Evolutionary conservation across 306 rosid genomes (phyloP).

Genomic region (Canavalia gladiata): DNA sequence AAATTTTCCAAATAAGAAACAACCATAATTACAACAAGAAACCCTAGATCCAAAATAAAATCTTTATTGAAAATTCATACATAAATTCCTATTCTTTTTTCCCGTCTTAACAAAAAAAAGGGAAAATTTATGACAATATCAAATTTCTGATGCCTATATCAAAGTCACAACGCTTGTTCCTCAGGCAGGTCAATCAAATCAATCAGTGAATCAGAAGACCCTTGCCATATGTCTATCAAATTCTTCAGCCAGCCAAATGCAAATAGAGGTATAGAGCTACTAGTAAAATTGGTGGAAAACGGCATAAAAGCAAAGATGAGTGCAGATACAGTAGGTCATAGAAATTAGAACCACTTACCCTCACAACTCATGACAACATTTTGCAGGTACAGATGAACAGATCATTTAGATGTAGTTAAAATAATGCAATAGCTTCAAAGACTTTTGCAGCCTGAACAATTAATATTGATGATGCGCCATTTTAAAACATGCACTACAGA

Average conservation of each 20-base stretch:
- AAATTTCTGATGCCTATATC: not conserved
- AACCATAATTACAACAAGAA: not conserved
- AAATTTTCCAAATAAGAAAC: slow-evolving; percentile 22
- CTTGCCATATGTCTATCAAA: not conserved
- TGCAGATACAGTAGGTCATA: slow-evolving; percentile 33
- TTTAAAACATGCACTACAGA: not conserved
- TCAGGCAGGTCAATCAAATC: slow-evolving; percentile 32
- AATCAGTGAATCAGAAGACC: slow-evolving; percentile 16
- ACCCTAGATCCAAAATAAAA: slow-evolving; percentile 22
- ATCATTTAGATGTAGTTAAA: slow-evolving; percentile 27
- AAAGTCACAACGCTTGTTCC: not conserved
- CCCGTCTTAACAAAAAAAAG: slow-evolving; percentile 29
- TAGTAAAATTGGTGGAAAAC: slow-evolving; percentile 12
- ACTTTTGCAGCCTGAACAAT: slow-evolving; percentile 23
- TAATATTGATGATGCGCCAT: slow-evolving; percentile 21
- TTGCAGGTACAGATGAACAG: slow-evolving; percentile 29
- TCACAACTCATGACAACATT: not conserved
- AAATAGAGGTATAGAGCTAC: not conserved
- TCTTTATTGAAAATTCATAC: slow-evolving; percentile 2
- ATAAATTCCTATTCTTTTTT: slow-evolving; percentile 6
- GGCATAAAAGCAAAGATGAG: slow-evolving; percentile 1
- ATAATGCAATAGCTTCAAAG: slow-evolving; percentile 21
- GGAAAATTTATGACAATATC: not conserved
- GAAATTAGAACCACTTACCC: slow-evolving; percentile 29
- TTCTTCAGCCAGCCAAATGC: slow-evolving; percentile 19